Conservation (phyloP, 768 basidiomycete genomes). For the Amanita pallidorosea region DNA sequence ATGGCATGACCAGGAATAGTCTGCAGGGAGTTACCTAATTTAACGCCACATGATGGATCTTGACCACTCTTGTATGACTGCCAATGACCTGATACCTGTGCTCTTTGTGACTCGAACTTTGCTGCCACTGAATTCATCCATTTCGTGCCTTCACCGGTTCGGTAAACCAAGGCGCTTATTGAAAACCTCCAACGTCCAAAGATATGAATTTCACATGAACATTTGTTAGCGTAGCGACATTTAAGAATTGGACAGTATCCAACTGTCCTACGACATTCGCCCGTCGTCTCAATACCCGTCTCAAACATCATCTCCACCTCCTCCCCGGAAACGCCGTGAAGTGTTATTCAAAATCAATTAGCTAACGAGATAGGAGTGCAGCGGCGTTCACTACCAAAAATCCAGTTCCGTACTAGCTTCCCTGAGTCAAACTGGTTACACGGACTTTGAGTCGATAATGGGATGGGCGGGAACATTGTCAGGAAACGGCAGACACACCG, state of each 20-base stretch:
- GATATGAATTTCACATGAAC: conserved; percentile 44
- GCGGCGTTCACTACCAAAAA: conserved; percentile 52
- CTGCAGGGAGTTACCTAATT: conserved; percentile 11
- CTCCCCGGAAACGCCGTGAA: conserved; percentile 39
- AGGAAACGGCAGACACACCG: too few species aligned
- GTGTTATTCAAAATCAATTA: conserved; percentile 42
- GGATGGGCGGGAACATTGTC: too few species aligned
- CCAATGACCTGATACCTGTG: conserved; percentile 37
- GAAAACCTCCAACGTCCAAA: conserved; percentile 43
- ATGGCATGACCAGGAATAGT: conserved; percentile 47
- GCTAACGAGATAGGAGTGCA: not conserved
- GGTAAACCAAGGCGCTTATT: conserved; percentile 46
- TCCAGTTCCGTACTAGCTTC: too few species aligned
- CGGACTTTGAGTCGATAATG: too few species aligned
- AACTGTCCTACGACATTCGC: too few species aligned
- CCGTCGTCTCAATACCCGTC: conserved; percentile 61
- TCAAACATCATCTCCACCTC: conserved; percentile 43
- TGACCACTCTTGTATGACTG: conserved; percentile 54
- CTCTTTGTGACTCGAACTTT: conserved; percentile 36
- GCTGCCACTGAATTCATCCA: conserved; percentile 40
- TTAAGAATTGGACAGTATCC: too few species aligned
- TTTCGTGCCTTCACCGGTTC: conserved; percentile 33
- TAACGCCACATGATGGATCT: not conserved
- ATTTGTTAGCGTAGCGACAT: too few species aligned
- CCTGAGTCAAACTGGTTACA: too few species aligned